A percentile compares a stretch with the other conserved stretches of the same genome.
Evolutionary conservation across 306 rosid genomes (phyloP).

Genomic region (Quillaja saponaria): DNA sequence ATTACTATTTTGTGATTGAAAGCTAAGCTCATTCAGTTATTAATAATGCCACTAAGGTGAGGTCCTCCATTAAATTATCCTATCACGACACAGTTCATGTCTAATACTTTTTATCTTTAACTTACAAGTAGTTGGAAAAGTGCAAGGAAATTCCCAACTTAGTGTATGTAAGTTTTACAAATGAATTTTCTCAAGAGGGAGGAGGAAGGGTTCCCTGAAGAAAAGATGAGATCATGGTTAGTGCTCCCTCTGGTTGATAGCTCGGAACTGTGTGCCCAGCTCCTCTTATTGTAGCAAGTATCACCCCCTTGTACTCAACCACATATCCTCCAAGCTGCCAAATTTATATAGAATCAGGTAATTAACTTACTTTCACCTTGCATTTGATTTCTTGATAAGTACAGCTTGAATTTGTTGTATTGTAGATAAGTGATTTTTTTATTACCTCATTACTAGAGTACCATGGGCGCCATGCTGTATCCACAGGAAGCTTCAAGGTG

Average conservation of each 20-base stretch:
- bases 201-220: slow-evolving; percentile 37
- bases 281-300: slow-evolving; percentile 53
- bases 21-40: too few species aligned
- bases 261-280: slow-evolving; percentile 66
- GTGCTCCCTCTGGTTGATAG: slow-evolving; percentile 54
- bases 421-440: not conserved
- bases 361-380: not conserved
- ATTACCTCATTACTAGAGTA: slow-evolving; percentile 45
- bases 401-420: not conserved
- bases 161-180: too few species aligned
- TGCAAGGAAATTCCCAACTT: too few species aligned
- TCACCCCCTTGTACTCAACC: slow-evolving; percentile 53
- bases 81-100: too few species aligned
- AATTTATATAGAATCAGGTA: not conserved
- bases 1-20: too few species aligned
- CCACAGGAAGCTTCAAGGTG: slow-evolving; percentile 35
- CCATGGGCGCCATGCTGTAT: slow-evolving; percentile 60
- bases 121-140: too few species aligned
- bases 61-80: too few species aligned
- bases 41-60: too few species aligned
- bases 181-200: slow-evolving; percentile 7
- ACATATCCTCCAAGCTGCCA: slow-evolving; percentile 68
- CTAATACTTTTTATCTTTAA: too few species aligned
- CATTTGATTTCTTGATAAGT: too few species aligned
- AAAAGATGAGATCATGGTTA: slow-evolving; percentile 45